Percentiles rank a stretch among this genome's conserved stretches.
phyloP scores from a whole-genome alignment of 768 basidiomycete species.

The Amanita pallidorosea region DNA sequence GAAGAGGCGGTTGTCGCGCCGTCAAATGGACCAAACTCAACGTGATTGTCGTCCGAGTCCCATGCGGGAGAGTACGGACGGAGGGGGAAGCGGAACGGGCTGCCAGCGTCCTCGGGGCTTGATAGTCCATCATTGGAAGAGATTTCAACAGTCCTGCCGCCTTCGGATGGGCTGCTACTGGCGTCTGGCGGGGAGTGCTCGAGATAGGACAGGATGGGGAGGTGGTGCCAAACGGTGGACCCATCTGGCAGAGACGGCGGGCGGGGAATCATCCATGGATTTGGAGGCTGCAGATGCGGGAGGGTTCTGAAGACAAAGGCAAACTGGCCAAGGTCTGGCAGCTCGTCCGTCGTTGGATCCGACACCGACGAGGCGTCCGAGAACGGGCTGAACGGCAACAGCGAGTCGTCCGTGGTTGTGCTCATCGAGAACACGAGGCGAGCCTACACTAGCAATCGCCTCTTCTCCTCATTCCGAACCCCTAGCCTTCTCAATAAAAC shows the following conservation, averaged over 20 bases:
- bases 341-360: constrained; percentile 50
- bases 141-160: not conserved
- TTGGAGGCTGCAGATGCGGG: constrained; percentile 42
- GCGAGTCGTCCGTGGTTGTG: not conserved
- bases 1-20: constrained; percentile 4
- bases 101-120: not conserved
- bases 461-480: not conserved
- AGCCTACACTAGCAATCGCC: not conserved
- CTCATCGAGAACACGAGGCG: constrained; percentile 1
- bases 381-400: constrained; percentile 4
- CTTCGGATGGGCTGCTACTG: not conserved
- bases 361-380: constrained; percentile 15
- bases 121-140: constrained; percentile 1
- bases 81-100: not conserved
- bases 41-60: constrained; percentile 2
- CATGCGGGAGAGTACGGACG: not conserved
- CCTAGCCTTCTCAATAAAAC: not conserved
- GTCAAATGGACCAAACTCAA: constrained; percentile 5
- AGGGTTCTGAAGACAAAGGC: constrained; percentile 59
- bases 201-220: constrained; percentile 49
- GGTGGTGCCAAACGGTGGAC: constrained; percentile 59
- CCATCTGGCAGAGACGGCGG: constrained; percentile 16
- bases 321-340: constrained; percentile 68
- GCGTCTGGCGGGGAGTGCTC: constrained; percentile 6
- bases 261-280: constrained; percentile 19